Evolutionary conservation across 768 basidiomycete species (phyloP), one percentile per base, ranked within the genome.

Genomic region (Podaxis sp.): DNA sequence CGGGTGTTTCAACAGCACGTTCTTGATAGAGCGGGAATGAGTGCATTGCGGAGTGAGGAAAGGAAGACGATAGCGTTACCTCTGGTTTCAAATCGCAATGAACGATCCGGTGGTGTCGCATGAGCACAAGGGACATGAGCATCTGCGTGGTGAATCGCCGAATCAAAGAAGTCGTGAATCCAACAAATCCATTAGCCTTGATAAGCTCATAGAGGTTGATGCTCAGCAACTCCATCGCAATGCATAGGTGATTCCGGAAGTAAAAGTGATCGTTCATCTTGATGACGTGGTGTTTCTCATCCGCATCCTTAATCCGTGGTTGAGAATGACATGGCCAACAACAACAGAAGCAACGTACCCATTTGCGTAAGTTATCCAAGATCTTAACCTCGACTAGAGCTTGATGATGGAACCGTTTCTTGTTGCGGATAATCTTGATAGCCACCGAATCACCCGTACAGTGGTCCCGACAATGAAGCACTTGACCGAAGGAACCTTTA

Each of bases 351-450:
- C 30, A n/a, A 79, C 89, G 62, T 69, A 94, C 96, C 97, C 97
- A 99, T 91, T 96, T 95, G 33, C 92, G 87, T 67, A 99, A 81
- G 73, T 93, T 98, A 68, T 98, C 95, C 65, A 99, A 78, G 62
- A 99, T 98, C 77, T 98, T 98, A 77, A 99, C 96, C 78, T 99
- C 97, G n/a, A 99, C 96, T 49, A 99, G 75, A 0, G 96, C 97
- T 74, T 99, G 97, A 69, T 96, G 93, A 73, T 99, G 96, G 80
- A 99, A 99, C 53, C 97, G 84, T 76, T 99, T 98, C 82, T 98
- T 99, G 80, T 99, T 99, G 44, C 97, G 88, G 69, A 99, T 99
- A 65, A 99, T 99, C 82, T 99, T 99, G 78, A 99, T 88, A 17
- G 97, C 97, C 10, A 99, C 93, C n/a, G 94, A 95, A 69, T 92